Evolutionary conservation across 1,284 basidiomycete genomes (phyloP).

Genomic region (Ustilago crameri): DNA sequence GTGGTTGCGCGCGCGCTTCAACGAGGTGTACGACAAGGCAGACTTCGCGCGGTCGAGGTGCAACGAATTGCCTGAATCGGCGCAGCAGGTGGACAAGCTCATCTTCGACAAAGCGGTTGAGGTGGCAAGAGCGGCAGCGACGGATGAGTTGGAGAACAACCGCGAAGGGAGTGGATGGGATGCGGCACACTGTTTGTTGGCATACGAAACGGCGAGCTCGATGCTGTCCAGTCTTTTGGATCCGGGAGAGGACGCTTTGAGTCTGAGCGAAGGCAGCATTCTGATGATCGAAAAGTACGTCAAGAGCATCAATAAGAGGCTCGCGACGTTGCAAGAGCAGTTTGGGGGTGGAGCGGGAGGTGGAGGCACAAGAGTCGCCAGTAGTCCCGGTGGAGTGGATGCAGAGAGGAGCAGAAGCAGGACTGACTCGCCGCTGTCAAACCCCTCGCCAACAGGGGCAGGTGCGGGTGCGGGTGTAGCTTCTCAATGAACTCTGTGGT

Average conservation of each 20-base stretch:
- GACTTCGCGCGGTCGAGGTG: slow-evolving; percentile 72
- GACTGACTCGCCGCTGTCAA: slow-evolving; percentile 22
- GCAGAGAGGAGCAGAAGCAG: slow-evolving; percentile 28
- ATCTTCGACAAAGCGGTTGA: slow-evolving; percentile 74
- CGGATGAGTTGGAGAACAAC: slow-evolving; percentile 80
- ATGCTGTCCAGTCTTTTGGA: slow-evolving; percentile 90
- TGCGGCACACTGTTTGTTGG: slow-evolving; percentile 79
- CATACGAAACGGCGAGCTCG: slow-evolving; percentile 94
- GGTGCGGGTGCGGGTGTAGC: neutral
- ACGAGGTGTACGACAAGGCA: slow-evolving; percentile 73
- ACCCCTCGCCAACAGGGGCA: slow-evolving; percentile 18
- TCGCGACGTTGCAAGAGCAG: slow-evolving; percentile 48
- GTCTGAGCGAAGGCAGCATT: slow-evolving; percentile 56
- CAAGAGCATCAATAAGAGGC: slow-evolving; percentile 61
- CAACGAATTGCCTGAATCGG: slow-evolving; percentile 70
- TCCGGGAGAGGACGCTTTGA: slow-evolving; percentile 79
- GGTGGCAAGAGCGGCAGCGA: slow-evolving; percentile 84
- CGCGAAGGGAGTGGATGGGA: slow-evolving; percentile 75
- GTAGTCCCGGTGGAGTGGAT: slow-evolving; percentile 18
- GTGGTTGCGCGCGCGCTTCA: slow-evolving; percentile 73
- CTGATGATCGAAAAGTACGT: slow-evolving; percentile 63
- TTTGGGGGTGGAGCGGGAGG: slow-evolving; percentile 15
- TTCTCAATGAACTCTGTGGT: neutral
- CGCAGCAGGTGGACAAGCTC: slow-evolving; percentile 71
- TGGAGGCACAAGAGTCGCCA: slow-evolving; percentile 3